A percentile compares a stretch with the other conserved stretches of the same genome.
These are phyloP conservation scores for Pleurotus tuber-regium DNA, from an alignment of 768 basidiomycete species.

Conservation along the genomic window DNA sequence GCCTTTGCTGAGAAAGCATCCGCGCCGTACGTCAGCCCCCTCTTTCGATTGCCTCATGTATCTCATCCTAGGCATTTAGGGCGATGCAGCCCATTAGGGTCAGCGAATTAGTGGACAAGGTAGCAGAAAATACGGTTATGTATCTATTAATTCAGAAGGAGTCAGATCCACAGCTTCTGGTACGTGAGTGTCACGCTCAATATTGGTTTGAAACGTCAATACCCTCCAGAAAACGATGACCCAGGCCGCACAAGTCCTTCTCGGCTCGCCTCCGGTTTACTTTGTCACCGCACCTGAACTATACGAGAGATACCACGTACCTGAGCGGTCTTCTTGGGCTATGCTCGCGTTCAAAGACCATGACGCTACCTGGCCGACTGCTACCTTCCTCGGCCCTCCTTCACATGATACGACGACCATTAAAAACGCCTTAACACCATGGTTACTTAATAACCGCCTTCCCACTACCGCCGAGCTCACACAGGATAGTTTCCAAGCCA, in stretches of 20 bases:
- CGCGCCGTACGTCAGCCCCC: constrained; percentile 63
- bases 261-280: constrained; percentile 46
- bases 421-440: constrained; percentile 38
- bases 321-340: constrained; percentile 45
- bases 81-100: constrained; percentile 36
- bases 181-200: too few species aligned
- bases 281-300: constrained; percentile 37
- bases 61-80: constrained; percentile 28
- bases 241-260: constrained; percentile 34
- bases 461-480: constrained; percentile 74
- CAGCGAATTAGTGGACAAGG: constrained; percentile 38
- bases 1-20: constrained; percentile 75
- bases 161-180: constrained; percentile 35
- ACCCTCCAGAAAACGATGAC: constrained; percentile 31
- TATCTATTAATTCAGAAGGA: constrained; percentile 49
- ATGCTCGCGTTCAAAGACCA: constrained; percentile 69
- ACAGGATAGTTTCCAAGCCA: constrained; percentile 73
- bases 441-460: constrained; percentile 69
- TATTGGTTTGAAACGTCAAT: too few species aligned
- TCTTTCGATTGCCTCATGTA: too few species aligned
- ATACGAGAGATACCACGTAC: constrained; percentile 34
- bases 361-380: constrained; percentile 43
- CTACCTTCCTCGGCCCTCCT: constrained; percentile 36
- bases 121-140: constrained; percentile 42
- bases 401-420: constrained; percentile 16